Conservation (phyloP, 352 stramenopile genomes). For the Pythium angustatum region DNA sequence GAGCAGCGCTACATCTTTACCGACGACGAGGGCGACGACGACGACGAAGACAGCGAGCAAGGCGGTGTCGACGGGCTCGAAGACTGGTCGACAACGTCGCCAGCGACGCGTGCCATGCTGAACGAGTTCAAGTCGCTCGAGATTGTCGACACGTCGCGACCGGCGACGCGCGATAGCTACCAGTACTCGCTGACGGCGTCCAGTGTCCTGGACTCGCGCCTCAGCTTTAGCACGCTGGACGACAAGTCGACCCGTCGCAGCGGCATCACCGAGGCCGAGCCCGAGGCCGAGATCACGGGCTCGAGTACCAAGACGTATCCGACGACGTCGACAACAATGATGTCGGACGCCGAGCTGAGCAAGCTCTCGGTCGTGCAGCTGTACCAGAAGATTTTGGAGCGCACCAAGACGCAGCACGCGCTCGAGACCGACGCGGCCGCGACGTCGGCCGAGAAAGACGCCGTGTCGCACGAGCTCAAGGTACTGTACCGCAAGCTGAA, state of each 20-base stretch:
- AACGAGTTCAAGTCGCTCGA: conserved; percentile 37
- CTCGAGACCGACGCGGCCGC: conserved; percentile 45
- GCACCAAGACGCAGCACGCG: conserved; percentile 59
- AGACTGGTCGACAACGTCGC: conserved; percentile 25
- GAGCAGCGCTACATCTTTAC: conserved; percentile 26
- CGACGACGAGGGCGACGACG: conserved; percentile 33
- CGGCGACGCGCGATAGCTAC: conserved; percentile 42
- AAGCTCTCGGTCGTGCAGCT: conserved; percentile 56
- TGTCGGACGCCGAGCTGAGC: not conserved
- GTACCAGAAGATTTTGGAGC: conserved; percentile 64
- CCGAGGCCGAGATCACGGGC: not conserved
- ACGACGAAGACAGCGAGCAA: conserved; percentile 39
- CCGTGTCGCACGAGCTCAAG: conserved; percentile 45
- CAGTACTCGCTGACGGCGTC: conserved; percentile 37
- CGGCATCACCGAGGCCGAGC: not conserved
- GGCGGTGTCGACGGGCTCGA: conserved; percentile 30
- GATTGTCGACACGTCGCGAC: conserved; percentile 19
- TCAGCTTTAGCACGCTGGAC: conserved; percentile 9
- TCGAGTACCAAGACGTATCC: no score
- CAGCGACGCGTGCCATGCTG: conserved; percentile 35
- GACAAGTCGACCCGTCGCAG: not conserved
- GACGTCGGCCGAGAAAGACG: conserved; percentile 38
- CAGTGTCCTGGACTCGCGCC: not conserved
- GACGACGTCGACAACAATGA: not conserved
- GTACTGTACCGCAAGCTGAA: conserved; percentile 52